phyloP scores from a whole-genome alignment of 441 rosid genomes.

The Erodium texanum region DNA sequence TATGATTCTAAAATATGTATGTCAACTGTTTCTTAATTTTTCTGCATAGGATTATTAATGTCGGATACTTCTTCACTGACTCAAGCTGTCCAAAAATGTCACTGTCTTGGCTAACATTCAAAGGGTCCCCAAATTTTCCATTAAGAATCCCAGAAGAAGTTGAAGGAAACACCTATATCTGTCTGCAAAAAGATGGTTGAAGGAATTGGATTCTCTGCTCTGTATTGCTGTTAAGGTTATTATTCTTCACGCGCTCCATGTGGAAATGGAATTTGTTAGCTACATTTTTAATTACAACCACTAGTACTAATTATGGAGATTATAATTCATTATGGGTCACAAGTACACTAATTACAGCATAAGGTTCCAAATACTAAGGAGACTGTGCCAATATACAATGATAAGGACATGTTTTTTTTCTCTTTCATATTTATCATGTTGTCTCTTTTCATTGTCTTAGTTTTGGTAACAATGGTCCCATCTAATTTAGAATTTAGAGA shows the following conservation, averaged over 20 bases:
- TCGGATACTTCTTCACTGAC: neutral
- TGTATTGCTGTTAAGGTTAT: neutral
- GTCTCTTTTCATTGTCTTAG: neutral
- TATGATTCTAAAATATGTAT: too few species aligned
- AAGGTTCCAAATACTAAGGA: neutral
- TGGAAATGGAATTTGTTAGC: neutral
- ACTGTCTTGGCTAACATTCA: neutral
- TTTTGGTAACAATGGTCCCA: too few species aligned
- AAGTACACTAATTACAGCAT: neutral
- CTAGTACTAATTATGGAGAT: neutral
- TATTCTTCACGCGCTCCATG: neutral
- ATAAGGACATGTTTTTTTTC: neutral
- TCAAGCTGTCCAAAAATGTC: neutral
- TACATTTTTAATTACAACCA: neutral
- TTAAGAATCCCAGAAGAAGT: neutral
- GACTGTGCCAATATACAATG: neutral
- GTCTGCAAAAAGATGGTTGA: neutral
- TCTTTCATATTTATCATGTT: too few species aligned
- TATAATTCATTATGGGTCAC: neutral
- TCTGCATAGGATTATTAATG: too few species aligned
- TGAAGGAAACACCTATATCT: neutral
- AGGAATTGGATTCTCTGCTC: slow-evolving; percentile 2
- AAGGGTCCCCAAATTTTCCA: neutral
- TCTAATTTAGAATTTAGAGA: neutral
- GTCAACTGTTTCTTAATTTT: too few species aligned